Evolutionary conservation across 2,329 filamentous ascomycete species (phyloP).

Genomic region (Ceratocystis smalleyi): DNA sequence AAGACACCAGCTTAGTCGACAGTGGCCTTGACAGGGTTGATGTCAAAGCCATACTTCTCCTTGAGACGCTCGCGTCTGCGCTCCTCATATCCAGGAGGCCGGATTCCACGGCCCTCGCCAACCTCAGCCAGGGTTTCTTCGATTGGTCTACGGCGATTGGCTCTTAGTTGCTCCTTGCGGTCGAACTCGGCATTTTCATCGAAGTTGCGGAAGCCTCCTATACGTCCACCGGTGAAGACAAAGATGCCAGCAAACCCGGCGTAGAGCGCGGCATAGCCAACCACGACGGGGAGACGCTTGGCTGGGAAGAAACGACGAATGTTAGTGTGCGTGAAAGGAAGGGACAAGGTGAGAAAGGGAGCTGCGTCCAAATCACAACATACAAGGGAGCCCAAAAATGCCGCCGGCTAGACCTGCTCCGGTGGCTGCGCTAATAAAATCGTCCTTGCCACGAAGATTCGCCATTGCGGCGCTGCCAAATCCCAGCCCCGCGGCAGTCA

Average conservation of each 20-base stretch:
- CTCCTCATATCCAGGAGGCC: slow-evolving; percentile 69
- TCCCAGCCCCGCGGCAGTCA: slow-evolving; percentile 52
- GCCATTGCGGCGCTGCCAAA: slow-evolving; percentile 63
- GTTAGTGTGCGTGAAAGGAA: slow-evolving; percentile 2
- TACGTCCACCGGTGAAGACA: slow-evolving; percentile 50
- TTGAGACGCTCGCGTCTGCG: slow-evolving; percentile 65
- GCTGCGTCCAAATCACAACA: slow-evolving; percentile 20
- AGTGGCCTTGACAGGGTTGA: slow-evolving; percentile 47
- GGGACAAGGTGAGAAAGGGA: neutral
- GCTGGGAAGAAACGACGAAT: slow-evolving; percentile 20
- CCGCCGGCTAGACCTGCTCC: slow-evolving; percentile 64
- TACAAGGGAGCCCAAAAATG: slow-evolving; percentile 58
- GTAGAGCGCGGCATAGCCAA: slow-evolving; percentile 48
- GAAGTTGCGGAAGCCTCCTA: slow-evolving; percentile 22
- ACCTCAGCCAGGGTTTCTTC: slow-evolving; percentile 69
- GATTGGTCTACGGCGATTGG: slow-evolving; percentile 55
- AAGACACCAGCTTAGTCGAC: slow-evolving; percentile 24
- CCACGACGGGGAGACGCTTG: slow-evolving; percentile 48
- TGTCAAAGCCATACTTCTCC: slow-evolving; percentile 76
- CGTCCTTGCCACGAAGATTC: slow-evolving; percentile 75
- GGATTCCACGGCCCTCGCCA: slow-evolving; percentile 76
- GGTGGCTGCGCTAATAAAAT: slow-evolving; percentile 56
- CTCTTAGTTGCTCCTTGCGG: slow-evolving; percentile 58
- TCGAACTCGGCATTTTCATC: slow-evolving; percentile 54
- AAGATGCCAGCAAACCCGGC: slow-evolving; percentile 46